Evolutionary conservation across 2,329 filamentous ascomycete species (phyloP).

Genomic region (Fusarium sp.): DNA sequence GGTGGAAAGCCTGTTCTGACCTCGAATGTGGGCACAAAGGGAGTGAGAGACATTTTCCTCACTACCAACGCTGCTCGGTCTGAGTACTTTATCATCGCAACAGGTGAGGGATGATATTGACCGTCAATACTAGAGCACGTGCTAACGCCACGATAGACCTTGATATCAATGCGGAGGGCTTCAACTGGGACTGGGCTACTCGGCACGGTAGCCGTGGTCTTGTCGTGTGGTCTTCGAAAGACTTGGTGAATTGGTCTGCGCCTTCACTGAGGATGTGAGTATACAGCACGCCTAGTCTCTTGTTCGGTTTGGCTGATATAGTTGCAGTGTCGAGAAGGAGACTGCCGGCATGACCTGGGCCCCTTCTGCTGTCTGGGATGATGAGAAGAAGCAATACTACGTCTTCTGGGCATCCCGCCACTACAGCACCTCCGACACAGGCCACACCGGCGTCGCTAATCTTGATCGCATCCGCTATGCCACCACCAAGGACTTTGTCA

Average conservation of each 20-base stretch:
- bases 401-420: constrained; percentile 62
- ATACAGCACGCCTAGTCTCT: fast-evolving
- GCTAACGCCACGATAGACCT: constrained; percentile 43
- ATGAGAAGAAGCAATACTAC: constrained; percentile 54
- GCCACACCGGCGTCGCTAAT: constrained; percentile 57
- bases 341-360: constrained; percentile 55
- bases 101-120: constrained; percentile 38
- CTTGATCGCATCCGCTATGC: constrained; percentile 61
- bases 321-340: constrained; percentile 46
- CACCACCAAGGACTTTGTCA: constrained; percentile 62
- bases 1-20: constrained; percentile 47
- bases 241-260: constrained; percentile 52
- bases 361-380: constrained; percentile 53
- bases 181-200: constrained; percentile 52
- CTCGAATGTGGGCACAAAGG: constrained; percentile 50
- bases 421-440: constrained; percentile 56
- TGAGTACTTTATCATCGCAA: constrained; percentile 52
- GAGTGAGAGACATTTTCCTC: constrained; percentile 51
- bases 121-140: too few relatives aligned
- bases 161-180: constrained; percentile 50
- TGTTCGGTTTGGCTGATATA: not conserved
- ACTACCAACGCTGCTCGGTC: constrained; percentile 49
- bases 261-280: constrained; percentile 31
- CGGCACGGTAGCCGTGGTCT: constrained; percentile 51
- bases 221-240: constrained; percentile 52